Percentiles rank a stretch among this genome's conserved stretches.
Evolutionary conservation across 495 filamentous ascomycete species (phyloP).

Genomic region (Hypoxylon crocopeplum): DNA sequence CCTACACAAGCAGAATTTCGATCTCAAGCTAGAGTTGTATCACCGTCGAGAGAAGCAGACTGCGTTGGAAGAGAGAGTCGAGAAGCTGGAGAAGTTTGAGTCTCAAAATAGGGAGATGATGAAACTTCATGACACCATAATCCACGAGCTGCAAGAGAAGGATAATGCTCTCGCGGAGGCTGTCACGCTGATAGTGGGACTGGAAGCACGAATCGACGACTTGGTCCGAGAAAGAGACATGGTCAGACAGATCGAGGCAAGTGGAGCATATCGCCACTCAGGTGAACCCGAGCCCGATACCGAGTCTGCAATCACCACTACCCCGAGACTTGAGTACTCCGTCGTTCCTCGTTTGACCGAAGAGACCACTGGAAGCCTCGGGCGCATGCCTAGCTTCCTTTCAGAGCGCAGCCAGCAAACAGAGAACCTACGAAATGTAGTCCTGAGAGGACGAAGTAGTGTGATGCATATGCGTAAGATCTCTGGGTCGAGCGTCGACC

Average conservation of each 20-base stretch:
- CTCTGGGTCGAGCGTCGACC: constrained; percentile 46
- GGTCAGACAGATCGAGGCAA: constrained; percentile 46
- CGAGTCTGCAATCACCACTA: constrained; percentile 13
- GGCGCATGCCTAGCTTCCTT: constrained; percentile 71
- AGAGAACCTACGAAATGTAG: constrained; percentile 69
- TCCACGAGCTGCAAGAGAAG: constrained; percentile 71
- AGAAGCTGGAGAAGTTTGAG: constrained; percentile 67
- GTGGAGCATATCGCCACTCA: constrained; percentile 39
- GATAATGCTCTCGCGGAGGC: constrained; percentile 84
- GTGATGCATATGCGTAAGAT: constrained; percentile 47
- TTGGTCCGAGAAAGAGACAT: constrained; percentile 54
- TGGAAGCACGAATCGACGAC: constrained; percentile 72
- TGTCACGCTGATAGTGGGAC: constrained; percentile 75
- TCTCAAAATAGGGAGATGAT: constrained; percentile 54
- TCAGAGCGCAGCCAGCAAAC: constrained; percentile 67
- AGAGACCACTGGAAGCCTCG: constrained; percentile 39
- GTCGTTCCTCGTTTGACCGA: constrained; percentile 14
- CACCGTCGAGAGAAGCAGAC: constrained; percentile 69
- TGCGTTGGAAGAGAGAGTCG: constrained; percentile 65
- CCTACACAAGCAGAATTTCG: constrained; percentile 87
- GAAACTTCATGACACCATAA: constrained; percentile 51
- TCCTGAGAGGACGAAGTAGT: constrained; percentile 58
- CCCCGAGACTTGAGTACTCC: constrained; percentile 31
- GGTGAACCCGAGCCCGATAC: neutral
- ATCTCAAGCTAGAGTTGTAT: constrained; percentile 84